Base-by-base conservation (phyloP, 352 stramenopile genomes). In the Globisporangium cederbergense region DNA sequence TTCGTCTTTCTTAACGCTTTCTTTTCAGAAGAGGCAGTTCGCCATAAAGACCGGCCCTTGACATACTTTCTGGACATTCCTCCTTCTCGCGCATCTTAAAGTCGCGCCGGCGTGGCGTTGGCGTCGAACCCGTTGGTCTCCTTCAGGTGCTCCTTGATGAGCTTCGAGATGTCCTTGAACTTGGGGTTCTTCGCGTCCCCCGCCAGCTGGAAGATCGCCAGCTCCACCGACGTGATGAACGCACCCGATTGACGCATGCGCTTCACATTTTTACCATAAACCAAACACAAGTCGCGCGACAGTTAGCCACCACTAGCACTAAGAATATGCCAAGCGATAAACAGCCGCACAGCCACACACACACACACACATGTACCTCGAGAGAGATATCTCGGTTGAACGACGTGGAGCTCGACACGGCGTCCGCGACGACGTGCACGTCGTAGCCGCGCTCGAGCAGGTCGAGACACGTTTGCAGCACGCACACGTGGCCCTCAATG, bases 341-440 rank as follows among this genome's bases (percentile, higher is more conserved):
- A 25, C 22, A 25, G 22, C 22, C 22, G 22, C 30, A 32, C 18
- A 52, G 46, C 11, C 22, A 25, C 22, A 18, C 2, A 7, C 4
- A 22, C 6, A 6, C 20, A n/a, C 22, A 60, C 10, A 22, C 54
- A n/a, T 42, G 30, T 64, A 89, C 79, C 69, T 92, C 77, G 4
- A 99, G 74, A 4, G 95, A 96, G 40, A 98, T 88, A 50, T 90
- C 83, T 52, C 97, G 88, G 71, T 98, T 97, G 68, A 90, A 92
- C 32, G 81, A 78, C 38, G 76, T 83, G 28, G 81, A 90, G 73
- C 86, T 96, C 42, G 94, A 99, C 4, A 99, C 93, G 3, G 88
- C 97, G 74, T 99, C 97, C 16, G 90, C 89, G 66, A 99, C 84
- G 10, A 99, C 78, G 76, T 99, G 97, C 9, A 99, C 97, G 61